A percentile compares a stretch with the other conserved stretches of the same genome.
Evolutionary conservation across 139 green algal genomes (phyloP).

Genomic region (Picochlorum sp.): DNA sequence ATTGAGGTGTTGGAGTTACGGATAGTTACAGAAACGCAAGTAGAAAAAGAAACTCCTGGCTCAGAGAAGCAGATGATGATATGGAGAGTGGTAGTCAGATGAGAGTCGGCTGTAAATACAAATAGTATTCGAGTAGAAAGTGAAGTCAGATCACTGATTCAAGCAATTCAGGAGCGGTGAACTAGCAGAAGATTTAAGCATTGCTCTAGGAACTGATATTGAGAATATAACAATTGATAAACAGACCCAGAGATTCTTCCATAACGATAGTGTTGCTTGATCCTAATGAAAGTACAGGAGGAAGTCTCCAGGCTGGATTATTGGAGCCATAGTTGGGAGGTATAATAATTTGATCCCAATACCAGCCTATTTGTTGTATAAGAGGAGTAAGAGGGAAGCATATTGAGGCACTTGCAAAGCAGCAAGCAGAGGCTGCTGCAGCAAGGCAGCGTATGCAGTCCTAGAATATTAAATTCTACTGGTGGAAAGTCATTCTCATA

Average conservation of each 20-base stretch:
- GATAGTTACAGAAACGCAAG: background rate
- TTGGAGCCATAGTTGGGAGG: constrained; percentile 8
- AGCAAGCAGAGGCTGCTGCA: constrained; percentile 11
- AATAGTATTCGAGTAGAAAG: constrained; percentile 11
- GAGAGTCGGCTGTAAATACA: constrained; percentile 9
- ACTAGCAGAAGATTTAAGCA: constrained; percentile 10
- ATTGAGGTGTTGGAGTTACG: constrained; percentile 3
- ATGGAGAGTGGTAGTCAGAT: background rate
- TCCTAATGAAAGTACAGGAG: background rate
- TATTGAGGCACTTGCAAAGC: constrained; percentile 6
- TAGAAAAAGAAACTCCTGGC: background rate
- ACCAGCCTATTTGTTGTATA: constrained; percentile 9
- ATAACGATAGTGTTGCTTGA: background rate
- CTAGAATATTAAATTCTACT: constrained; percentile 10
- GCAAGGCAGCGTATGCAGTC: constrained; percentile 7
- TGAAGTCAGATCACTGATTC: constrained; percentile 7
- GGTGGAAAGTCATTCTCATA: background rate
- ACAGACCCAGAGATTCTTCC: constrained; percentile 1
- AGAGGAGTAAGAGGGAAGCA: constrained; percentile 11
- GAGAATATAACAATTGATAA: constrained; percentile 6
- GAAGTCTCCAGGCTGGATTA: constrained; percentile 6
- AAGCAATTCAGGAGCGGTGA: background rate
- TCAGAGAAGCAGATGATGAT: background rate
- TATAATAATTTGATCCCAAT: constrained; percentile 11
- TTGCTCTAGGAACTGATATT: constrained; percentile 3